Conservation (phyloP, 2,329 filamentous ascomycete genomes). For the Alternaria hordeiaustralica region DNA sequence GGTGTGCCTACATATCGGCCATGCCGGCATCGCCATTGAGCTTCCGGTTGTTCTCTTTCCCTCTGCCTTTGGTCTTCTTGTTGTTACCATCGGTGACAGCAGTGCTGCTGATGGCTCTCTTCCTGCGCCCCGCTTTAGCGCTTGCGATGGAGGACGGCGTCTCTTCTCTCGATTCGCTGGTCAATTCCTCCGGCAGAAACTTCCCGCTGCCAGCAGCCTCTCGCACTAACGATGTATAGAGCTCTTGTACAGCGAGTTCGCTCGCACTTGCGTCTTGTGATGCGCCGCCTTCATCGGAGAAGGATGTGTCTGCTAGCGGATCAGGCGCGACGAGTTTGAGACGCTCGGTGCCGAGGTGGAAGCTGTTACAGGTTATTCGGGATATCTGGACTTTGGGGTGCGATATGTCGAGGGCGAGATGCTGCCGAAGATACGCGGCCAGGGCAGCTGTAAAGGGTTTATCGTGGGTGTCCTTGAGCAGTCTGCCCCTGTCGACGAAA, state of each 20-base stretch:
- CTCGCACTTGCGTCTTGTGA: constrained; percentile 37
- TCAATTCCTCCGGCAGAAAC: constrained; percentile 32
- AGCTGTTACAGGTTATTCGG: constrained; percentile 51
- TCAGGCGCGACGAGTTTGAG: constrained; percentile 48
- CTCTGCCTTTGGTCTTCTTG: constrained; percentile 35
- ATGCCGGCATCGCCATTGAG: neutral
- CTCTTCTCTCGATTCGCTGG: constrained; percentile 14
- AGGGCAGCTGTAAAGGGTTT: constrained; percentile 52
- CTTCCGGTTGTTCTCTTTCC: constrained; percentile 23
- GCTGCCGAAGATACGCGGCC: constrained; percentile 45
- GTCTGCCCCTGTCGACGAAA: constrained; percentile 42
- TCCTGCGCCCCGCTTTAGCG: constrained; percentile 23
- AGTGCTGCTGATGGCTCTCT: constrained; percentile 37
- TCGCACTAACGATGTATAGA: constrained; percentile 37
- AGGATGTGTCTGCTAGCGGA: constrained; percentile 29
- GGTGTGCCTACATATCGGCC: neutral
- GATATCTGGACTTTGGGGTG: constrained; percentile 51
- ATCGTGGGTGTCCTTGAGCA: constrained; percentile 11
- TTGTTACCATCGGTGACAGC: constrained; percentile 22
- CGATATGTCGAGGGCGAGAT: constrained; percentile 51
- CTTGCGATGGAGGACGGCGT: constrained; percentile 36
- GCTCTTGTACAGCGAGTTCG: constrained; percentile 41
- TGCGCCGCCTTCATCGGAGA: constrained; percentile 28
- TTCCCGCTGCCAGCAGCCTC: constrained; percentile 45
- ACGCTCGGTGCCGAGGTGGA: constrained; percentile 49